Evolutionary conservation across 2,329 filamentous ascomycete species (phyloP).

Genomic region (Mycosphaerella arachidis): DNA sequence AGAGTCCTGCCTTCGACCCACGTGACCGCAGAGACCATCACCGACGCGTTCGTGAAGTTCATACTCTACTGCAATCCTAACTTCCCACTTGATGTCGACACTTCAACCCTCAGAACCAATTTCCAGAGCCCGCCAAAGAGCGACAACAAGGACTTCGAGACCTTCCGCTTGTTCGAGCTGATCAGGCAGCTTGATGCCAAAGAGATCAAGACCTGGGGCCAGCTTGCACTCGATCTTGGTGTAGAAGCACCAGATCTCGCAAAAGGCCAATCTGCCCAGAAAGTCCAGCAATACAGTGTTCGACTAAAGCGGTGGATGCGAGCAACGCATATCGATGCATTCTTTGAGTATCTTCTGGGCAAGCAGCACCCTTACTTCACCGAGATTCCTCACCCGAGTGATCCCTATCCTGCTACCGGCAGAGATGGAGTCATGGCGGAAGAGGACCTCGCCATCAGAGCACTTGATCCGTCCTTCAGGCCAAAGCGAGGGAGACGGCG

Average conservation of each 20-base stretch:
- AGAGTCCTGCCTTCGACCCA: slow-evolving; percentile 60
- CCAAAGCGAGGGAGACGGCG: slow-evolving; percentile 57
- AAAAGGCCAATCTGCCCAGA: slow-evolving; percentile 77
- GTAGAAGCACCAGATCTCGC: slow-evolving; percentile 77
- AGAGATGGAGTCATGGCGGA: slow-evolving; percentile 80
- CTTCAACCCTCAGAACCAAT: slow-evolving; percentile 64
- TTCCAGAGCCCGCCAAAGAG: slow-evolving; percentile 80
- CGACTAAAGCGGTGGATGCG: slow-evolving; percentile 94
- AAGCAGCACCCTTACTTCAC: slow-evolving; percentile 77
- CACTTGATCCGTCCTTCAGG: slow-evolving; percentile 70
- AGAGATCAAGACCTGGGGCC: slow-evolving; percentile 89
- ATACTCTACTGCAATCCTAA: slow-evolving; percentile 88
- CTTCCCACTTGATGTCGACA: slow-evolving; percentile 66
- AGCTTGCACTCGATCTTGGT: slow-evolving; percentile 79
- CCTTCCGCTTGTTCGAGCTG: slow-evolving; percentile 70
- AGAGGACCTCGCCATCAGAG: slow-evolving; percentile 82
- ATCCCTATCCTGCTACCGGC: slow-evolving; percentile 59
- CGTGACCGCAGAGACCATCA: slow-evolving; percentile 66
- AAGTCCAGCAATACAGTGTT: slow-evolving; percentile 91
- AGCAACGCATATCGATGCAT: slow-evolving; percentile 90
- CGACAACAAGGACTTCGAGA: slow-evolving; percentile 80
- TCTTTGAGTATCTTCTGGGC: slow-evolving; percentile 82
- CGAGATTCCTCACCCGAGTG: slow-evolving; percentile 62
- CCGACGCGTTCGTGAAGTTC: slow-evolving; percentile 78
- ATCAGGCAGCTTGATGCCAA: slow-evolving; percentile 73